Base-by-base conservation (phyloP, 2,329 filamentous ascomycete genomes). In the Aureobasidium sp. region DNA sequence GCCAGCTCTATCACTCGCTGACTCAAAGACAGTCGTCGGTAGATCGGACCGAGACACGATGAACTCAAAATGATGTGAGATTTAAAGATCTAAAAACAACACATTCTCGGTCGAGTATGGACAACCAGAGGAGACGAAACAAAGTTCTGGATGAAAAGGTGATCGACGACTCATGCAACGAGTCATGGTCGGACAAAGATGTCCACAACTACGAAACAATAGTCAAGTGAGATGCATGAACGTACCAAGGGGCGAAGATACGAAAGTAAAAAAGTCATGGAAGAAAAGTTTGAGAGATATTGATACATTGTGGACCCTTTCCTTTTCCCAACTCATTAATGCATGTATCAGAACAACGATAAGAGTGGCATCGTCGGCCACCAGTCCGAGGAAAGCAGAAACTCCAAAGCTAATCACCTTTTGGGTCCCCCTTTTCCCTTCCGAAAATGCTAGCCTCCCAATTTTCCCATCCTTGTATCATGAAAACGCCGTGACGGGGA, bases 401-500 rank as follows among this genome's bases (percentile, higher is more conserved):
- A 32, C 50, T 25, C 50, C 50, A 54, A 25, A 36, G n/a, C 32
- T 32, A 53, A 54, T 30, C 50, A 54, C 50, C 42, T 54, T 53
- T 54, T 30, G 50, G 37, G 30, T 39, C n/a, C 10, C 34, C 16
- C 16, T 13, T 54, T 42, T 42, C 21, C 49, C 6, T 53, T 54
- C 37, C 50, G 27, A 54, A 32, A 42, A 54, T 42, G 50, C 50
- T 54, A 54, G 37, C 50, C 50, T n/a, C 50, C 50, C 36, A 41
- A n/a, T 51, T 51, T 39, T 11, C 45, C 49, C 32, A 13, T 13
- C 34, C 48, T 51, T 32, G 34, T 37, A 39, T 51, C 49, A 2
- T 32, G 34, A 27, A 30, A 27, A 51, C 49, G 34, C 49, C 49
- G 21, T 51, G 34, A 37, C n/a, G 29, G 36, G 30, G 21, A 50